Evolutionary conservation across 306 rosid genomes (phyloP).

Genomic region (Dryas octopetala): DNA sequence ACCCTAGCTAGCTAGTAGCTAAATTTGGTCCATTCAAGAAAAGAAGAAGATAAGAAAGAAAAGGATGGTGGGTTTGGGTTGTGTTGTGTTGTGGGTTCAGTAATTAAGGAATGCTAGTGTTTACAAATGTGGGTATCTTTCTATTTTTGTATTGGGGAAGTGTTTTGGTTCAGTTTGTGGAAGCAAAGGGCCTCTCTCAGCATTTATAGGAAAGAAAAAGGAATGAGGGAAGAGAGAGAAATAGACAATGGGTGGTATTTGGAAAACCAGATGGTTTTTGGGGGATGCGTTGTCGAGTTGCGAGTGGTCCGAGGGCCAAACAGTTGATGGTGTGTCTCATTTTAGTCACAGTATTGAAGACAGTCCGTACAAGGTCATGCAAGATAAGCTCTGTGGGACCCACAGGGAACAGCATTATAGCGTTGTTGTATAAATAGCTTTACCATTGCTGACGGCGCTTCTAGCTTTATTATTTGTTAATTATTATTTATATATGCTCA

Average conservation of each 20-base stretch:
- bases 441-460: background rate
- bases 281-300: slow-evolving; percentile 38
- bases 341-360: slow-evolving; percentile 20
- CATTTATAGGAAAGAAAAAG: slow-evolving; percentile 2
- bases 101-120: background rate
- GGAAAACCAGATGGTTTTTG: slow-evolving; percentile 2
- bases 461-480: background rate
- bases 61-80: background rate
- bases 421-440: too few species aligned
- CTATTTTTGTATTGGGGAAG: slow-evolving; percentile 44
- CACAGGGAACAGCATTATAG: background rate
- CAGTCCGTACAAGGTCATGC: slow-evolving; percentile 37
- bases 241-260: background rate
- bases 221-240: background rate
- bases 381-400: background rate
- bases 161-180: slow-evolving; percentile 14
- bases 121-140: slow-evolving; percentile 27
- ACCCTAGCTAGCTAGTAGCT: background rate
- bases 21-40: slow-evolving; percentile 19
- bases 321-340: slow-evolving; percentile 20
- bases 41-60: background rate
- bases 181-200: slow-evolving; percentile 4
- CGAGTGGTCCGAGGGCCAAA: slow-evolving; percentile 16
- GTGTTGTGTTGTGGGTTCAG: background rate
- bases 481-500: too few species aligned